Conservation (phyloP, 352 stramenopile species). For the Thalassiosira livingstoniorum region DNA sequence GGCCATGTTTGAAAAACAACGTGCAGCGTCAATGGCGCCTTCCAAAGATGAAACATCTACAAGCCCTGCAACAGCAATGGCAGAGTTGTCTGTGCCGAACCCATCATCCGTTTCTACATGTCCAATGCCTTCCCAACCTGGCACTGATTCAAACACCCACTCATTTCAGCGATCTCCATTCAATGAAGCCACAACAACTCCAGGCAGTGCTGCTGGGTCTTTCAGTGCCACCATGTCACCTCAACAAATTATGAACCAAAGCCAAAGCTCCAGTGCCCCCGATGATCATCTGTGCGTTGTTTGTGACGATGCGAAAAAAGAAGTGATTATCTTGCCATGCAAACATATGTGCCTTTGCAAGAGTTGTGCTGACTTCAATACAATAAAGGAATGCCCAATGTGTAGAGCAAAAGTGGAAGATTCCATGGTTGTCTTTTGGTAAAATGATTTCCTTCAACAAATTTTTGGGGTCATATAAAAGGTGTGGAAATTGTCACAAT, state of each 20-base stretch:
- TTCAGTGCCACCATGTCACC: background rate
- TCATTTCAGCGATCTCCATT: constrained; percentile 47
- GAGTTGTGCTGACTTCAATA: constrained; percentile 41
- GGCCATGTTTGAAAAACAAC: constrained; percentile 52
- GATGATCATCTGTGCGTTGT: constrained; percentile 59
- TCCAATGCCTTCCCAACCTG: background rate
- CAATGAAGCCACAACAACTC: constrained; percentile 27
- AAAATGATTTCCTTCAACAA: too few species aligned
- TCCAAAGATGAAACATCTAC: background rate
- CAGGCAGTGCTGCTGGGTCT: constrained; percentile 6
- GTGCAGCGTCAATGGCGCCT: background rate
- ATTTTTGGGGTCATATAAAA: too few species aligned
- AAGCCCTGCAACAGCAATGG: background rate
- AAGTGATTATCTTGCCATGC: constrained; percentile 55
- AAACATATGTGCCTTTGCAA: constrained; percentile 61
- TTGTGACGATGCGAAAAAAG: constrained; percentile 60
- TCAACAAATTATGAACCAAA: constrained; percentile 2
- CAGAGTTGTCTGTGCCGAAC: too few species aligned
- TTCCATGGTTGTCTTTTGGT: constrained; percentile 55
- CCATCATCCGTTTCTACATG: background rate
- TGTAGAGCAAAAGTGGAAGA: constrained; percentile 47
- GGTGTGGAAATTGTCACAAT: too few species aligned
- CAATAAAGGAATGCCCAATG: constrained; percentile 59
- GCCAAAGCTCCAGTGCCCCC: background rate
- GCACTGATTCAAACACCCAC: constrained; percentile 3